phyloP scores from a whole-genome alignment of 1,284 basidiomycete species.

The Cutaneotrichosporon sp. region DNA sequence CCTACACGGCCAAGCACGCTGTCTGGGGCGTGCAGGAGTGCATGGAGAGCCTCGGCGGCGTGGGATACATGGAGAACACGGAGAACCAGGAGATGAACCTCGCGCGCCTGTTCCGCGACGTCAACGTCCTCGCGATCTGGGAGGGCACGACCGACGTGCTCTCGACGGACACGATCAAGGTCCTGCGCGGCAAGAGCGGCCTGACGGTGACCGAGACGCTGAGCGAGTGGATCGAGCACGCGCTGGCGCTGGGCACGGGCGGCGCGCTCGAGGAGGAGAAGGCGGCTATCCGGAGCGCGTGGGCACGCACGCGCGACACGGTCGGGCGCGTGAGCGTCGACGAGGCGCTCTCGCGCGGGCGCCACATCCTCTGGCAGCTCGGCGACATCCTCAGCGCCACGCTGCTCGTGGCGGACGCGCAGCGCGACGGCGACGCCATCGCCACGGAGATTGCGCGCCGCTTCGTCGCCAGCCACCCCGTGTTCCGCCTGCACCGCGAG shows the following conservation, averaged over 20 bases:
- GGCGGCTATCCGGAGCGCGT: conserved; percentile 2
- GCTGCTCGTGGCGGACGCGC: conserved; percentile 21
- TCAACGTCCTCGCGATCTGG: conserved; percentile 77
- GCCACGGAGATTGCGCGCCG: conserved; percentile 19
- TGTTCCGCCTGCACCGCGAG: conserved; percentile 4
- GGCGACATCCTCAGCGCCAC: conserved; percentile 21
- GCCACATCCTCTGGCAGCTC: conserved; percentile 15
- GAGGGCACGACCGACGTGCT: conserved; percentile 62
- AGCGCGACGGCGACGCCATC: conserved; percentile 18
- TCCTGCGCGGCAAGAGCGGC: conserved; percentile 16
- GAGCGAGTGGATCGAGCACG: conserved; percentile 12
- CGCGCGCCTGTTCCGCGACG: conserved; percentile 60
- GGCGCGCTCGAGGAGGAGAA: conserved; percentile 1
- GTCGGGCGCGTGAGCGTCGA: conserved; percentile 5
- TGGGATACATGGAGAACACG: conserved; percentile 73
- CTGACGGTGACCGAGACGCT: conserved; percentile 2
- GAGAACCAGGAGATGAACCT: conserved; percentile 57
- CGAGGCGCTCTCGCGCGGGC: conserved; percentile 16
- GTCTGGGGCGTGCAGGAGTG: conserved; percentile 75
- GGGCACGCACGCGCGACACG: not conserved
- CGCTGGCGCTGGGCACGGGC: not conserved
- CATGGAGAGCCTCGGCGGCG: conserved; percentile 74
- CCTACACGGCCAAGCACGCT: conserved; percentile 67
- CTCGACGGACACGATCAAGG: conserved; percentile 26
- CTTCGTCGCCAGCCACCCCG: conserved; percentile 11